phyloP scores from a whole-genome alignment of 352 stramenopile species.

The Phytophthora niederhauseri region DNA sequence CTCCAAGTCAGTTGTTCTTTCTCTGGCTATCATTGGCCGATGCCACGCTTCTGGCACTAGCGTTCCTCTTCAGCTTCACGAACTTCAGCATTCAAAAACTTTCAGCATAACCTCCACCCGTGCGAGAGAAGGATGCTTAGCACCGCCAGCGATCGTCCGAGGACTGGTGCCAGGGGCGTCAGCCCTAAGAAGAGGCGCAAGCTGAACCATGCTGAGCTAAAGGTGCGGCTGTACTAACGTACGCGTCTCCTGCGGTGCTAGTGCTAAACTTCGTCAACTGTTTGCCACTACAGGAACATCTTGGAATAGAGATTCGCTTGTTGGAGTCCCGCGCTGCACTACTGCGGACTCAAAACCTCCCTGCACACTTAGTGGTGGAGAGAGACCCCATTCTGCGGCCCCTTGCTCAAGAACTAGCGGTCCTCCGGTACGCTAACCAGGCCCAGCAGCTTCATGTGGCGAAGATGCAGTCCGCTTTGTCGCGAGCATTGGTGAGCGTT shows the following conservation, averaged over 20 bases:
- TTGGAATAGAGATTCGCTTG: slow-evolving; percentile 21
- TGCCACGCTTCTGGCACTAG: slow-evolving; percentile 10
- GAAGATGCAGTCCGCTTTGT: slow-evolving; percentile 26
- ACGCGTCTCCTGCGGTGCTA: background rate
- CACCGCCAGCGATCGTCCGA: background rate
- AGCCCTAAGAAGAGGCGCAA: slow-evolving; percentile 23
- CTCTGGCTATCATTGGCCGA: slow-evolving; percentile 22
- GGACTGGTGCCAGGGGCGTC: background rate
- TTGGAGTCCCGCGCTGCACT: slow-evolving; percentile 27
- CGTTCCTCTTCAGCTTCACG: too few relatives aligned
- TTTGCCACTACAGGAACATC: slow-evolving; percentile 9
- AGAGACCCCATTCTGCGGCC: slow-evolving; percentile 22
- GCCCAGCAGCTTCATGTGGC: slow-evolving; percentile 24
- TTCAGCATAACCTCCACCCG: too few relatives aligned
- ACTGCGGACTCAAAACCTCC: slow-evolving; percentile 16
- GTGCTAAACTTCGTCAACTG: background rate
- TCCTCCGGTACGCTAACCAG: slow-evolving; percentile 19
- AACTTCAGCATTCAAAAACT: too few relatives aligned
- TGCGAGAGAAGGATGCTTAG: background rate
- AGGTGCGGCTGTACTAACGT: background rate
- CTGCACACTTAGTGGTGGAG: slow-evolving; percentile 11
- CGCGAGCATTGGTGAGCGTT: slow-evolving; percentile 16
- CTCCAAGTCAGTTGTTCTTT: slow-evolving; percentile 8
- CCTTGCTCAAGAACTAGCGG: slow-evolving; percentile 12
- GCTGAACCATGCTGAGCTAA: slow-evolving; percentile 12